Percentiles rank a stretch among this genome's conserved stretches.
Conservation (phyloP, 2,329 filamentous ascomycete species). For the Chaetomium globosum region DNA sequence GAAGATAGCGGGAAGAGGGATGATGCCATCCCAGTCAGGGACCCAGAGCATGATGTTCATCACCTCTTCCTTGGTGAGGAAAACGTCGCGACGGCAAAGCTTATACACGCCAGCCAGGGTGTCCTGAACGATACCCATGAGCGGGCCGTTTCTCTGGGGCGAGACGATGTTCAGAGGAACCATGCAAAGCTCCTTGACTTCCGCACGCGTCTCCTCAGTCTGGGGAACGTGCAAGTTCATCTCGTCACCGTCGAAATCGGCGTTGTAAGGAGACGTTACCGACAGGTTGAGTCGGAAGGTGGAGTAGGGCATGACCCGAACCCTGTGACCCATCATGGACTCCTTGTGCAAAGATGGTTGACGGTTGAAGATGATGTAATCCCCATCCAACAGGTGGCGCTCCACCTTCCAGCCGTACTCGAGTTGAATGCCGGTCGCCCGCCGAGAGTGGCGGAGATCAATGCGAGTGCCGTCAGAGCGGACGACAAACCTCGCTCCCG, state of each 20-base stretch:
- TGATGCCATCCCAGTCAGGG: conserved; percentile 93
- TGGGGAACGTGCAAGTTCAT: conserved; percentile 99
- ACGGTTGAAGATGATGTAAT: conserved; percentile 99
- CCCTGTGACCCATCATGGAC: conserved; percentile 99
- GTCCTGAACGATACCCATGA: conserved; percentile 99
- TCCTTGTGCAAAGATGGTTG: conserved; percentile 99
- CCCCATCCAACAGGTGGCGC: conserved; percentile 90
- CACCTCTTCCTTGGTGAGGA: conserved; percentile 84
- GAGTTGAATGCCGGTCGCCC: conserved; percentile 79
- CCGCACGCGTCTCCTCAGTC: conserved; percentile 92
- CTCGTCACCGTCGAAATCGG: conserved; percentile 99
- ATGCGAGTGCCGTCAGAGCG: conserved; percentile 91
- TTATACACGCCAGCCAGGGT: conserved; percentile 97
- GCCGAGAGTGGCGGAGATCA: conserved; percentile 89
- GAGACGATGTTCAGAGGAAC: conserved; percentile 99
- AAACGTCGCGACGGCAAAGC: conserved; percentile 88
- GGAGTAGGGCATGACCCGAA: conserved; percentile 97
- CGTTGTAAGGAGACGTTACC: conserved; percentile 98
- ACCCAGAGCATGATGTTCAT: conserved; percentile 99
- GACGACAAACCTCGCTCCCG: conserved; percentile 95
- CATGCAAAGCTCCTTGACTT: conserved; percentile 91
- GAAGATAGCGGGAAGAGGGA: conserved; percentile 89
- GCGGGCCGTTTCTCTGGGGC: conserved; percentile 89
- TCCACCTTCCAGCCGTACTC: conserved; percentile 99
- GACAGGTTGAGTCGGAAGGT: conserved; percentile 97